Evolutionary conservation across 2,329 filamentous ascomycete species (phyloP), one percentile per base, ranked within the genome.

Genomic region (Dothistroma septosporum): DNA sequence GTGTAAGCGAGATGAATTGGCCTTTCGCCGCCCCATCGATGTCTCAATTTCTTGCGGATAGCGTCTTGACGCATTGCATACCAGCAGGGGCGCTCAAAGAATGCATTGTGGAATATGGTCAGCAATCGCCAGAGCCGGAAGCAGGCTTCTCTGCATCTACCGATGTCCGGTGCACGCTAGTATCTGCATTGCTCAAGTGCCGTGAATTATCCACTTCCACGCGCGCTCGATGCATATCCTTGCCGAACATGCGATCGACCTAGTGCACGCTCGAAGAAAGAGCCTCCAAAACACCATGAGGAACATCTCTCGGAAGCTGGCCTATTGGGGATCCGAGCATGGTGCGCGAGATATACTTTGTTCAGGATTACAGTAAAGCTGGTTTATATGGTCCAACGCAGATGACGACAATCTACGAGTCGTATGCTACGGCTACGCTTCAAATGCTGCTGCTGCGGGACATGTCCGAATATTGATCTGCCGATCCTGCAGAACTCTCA

Each of bases 1-100:
- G 28, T 19, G n/a, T 31, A 53, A 35, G 50, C 28, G 50, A 53
- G 50, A 53, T 53, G 12, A 53, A 32, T 35, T 53, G 47, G 50
- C 50, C 35, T 32, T 35, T 24, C n/a, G 21, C 50, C 22, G 50
- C 50, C 24, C 47, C 11, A 1, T 12, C 28, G 14, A 21, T 50
- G 47, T 50, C 47, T 31, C 47, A 50, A 0, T 28, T n/a, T 14
- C 11, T 50, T n/a, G 47, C 47, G 14, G 28, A 28, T 24, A 50
- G 7, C 21, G 19, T 50, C 28, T 31, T 10, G 22, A 28, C 28
- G 3, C 21, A 50, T 50, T 12, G 10, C 44, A 14, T 28, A 50
- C 28, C 47, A 50, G 21, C 22, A 31, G 4, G 41, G 41, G 16
- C 19, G 14, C 16, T n/a, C 16, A 16, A 44, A n/a, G 16, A 44